phyloP scores from a whole-genome alignment of 2,329 filamentous ascomycete genomes.

The Xenoacremonium recifei region DNA sequence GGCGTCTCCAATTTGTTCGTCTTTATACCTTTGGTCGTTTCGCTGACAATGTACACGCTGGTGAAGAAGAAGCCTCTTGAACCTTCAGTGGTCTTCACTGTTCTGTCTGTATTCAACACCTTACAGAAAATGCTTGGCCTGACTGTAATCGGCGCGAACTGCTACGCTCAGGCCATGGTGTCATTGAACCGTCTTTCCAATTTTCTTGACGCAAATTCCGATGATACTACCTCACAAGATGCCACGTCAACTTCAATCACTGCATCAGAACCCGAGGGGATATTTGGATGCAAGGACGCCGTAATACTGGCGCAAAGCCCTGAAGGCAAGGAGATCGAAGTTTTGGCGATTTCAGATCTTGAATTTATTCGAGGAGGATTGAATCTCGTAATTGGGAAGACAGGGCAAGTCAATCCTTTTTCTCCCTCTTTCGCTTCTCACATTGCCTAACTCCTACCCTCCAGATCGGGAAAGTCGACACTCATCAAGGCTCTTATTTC shows the following conservation, averaged over 20 bases:
- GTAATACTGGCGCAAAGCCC: neutral
- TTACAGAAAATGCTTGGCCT: slow-evolving; percentile 5
- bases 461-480: slow-evolving; percentile 70
- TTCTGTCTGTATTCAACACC: slow-evolving; percentile 5
- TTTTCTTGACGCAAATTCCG: slow-evolving; percentile 1
- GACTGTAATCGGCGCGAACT: slow-evolving; percentile 3
- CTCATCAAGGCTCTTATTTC: slow-evolving; percentile 65
- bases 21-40: slow-evolving; percentile 1
- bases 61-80: neutral
- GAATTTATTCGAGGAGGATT: slow-evolving; percentile 61
- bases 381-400: slow-evolving; percentile 61
- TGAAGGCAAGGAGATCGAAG: neutral
- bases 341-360: slow-evolving; percentile 64
- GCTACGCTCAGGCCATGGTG: slow-evolving; percentile 3
- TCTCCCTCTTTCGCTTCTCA: neutral
- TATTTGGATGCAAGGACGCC: neutral
- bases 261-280: neutral
- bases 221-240: too few species aligned
- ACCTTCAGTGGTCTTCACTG: slow-evolving; percentile 4
- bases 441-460: slow-evolving; percentile 21
- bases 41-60: slow-evolving; percentile 2
- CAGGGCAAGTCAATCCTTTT: neutral
- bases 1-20: neutral
- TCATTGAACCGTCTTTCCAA: neutral
- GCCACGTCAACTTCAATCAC: neutral